phyloP scores from a whole-genome alignment of 805 yeast genomes.

The Candida patagonica region DNA sequence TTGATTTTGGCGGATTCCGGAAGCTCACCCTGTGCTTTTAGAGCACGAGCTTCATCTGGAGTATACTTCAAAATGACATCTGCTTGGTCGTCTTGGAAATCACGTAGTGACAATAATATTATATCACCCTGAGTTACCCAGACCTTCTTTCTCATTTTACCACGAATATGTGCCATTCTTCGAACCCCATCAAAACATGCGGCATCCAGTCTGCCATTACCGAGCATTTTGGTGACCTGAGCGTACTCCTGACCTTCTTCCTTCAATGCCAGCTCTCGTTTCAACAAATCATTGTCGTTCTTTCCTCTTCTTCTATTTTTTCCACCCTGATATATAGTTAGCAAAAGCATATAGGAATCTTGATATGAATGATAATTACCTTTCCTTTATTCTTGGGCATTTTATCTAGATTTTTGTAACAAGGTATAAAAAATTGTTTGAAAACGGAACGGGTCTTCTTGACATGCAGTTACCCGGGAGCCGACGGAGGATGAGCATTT shows the following conservation, averaged over 20 bases:
- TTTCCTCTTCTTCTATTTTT: constrained; percentile 94
- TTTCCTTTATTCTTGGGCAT: constrained; percentile 79
- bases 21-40: constrained; percentile 91
- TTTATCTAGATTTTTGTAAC: constrained; percentile 14
- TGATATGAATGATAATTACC: constrained; percentile 26
- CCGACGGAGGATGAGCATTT: too few relatives aligned
- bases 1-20: constrained; percentile 96
- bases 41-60: constrained; percentile 95
- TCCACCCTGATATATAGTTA: constrained; percentile 31
- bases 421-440: constrained; percentile 1
- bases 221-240: constrained; percentile 95
- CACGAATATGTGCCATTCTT: constrained; percentile 97
- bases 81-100: constrained; percentile 96
- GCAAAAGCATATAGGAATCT: constrained; percentile 1
- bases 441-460: too few relatives aligned
- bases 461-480: too few relatives aligned
- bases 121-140: constrained; percentile 99
- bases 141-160: constrained; percentile 97
- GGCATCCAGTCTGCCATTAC: constrained; percentile 95
- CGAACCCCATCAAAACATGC: constrained; percentile 87
- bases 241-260: constrained; percentile 99
- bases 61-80: constrained; percentile 95
- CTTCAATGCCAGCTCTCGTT: constrained; percentile 84
- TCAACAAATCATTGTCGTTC: constrained; percentile 83
- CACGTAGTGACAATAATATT: constrained; percentile 90